Evolutionary conservation across 768 basidiomycete species (phyloP).

Genomic region (Arthromyces matolae): DNA sequence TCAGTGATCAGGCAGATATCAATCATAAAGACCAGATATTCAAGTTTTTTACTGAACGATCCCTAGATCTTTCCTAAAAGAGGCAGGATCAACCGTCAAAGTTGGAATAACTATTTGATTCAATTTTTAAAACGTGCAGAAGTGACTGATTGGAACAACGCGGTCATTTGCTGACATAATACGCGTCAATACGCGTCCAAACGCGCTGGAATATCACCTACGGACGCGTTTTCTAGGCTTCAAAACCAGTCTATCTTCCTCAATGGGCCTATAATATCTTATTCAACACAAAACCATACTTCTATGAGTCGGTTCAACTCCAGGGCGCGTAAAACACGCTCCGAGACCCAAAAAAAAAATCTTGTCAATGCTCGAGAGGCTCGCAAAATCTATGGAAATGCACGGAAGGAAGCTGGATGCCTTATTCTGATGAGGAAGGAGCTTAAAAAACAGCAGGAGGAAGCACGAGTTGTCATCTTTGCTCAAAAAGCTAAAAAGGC

Average conservation of each 20-base stretch:
- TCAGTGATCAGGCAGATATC: background rate
- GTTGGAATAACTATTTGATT: background rate
- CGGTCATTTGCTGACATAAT: background rate
- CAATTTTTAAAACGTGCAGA: background rate
- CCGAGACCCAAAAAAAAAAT: background rate
- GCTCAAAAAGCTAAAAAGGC: background rate
- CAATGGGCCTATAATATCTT: background rate
- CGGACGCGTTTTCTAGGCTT: background rate
- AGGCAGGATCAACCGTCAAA: background rate
- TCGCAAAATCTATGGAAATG: background rate
- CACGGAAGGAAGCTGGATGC: background rate
- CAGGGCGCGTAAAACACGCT: background rate
- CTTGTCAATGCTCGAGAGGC: background rate
- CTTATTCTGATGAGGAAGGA: too few relatives aligned
- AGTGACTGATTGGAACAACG: background rate
- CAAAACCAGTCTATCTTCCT: background rate
- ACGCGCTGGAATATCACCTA: too few relatives aligned
- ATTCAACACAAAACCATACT: background rate
- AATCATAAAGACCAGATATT: background rate
- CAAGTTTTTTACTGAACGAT: background rate
- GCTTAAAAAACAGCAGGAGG: background rate
- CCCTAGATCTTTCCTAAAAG: background rate
- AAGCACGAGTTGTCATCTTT: background rate
- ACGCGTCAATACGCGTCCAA: background rate
- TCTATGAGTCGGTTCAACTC: too few relatives aligned